These are phyloP conservation scores for Tuber aestivum DNA, from an alignment of 495 filamentous ascomycete species.

Conservation along the genomic window DNA sequence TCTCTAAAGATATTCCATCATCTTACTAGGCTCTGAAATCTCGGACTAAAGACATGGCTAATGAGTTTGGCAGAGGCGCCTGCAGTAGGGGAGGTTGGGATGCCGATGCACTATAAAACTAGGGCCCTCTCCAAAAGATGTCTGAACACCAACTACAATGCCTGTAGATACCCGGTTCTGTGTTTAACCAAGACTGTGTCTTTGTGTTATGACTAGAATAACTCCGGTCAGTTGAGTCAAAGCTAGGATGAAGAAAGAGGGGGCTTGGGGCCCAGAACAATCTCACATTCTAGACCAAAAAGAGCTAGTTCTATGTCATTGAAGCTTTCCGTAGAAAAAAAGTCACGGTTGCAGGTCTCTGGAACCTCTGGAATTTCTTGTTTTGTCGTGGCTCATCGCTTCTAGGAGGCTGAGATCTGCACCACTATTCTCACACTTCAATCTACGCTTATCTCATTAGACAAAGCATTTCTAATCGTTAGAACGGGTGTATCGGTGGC, in stretches of 20 bases:
- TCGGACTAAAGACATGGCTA: neutral
- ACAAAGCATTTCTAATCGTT: neutral
- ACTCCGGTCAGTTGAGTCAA: neutral
- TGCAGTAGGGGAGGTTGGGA: too few species aligned
- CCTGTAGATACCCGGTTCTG: neutral
- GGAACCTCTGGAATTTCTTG: too few species aligned
- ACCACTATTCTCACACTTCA: neutral
- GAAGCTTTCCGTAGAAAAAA: neutral
- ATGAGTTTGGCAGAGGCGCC: neutral
- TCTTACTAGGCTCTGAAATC: neutral
- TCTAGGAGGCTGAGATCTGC: neutral
- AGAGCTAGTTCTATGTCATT: neutral
- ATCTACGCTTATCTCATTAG: neutral
- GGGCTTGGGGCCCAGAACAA: neutral
- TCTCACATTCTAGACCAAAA: neutral
- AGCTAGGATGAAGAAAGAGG: neutral
- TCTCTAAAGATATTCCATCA: neutral
- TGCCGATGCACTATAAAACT: neutral
- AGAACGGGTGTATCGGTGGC: neutral
- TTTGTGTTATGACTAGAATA: neutral
- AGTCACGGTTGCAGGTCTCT: neutral
- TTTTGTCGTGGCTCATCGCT: too few species aligned
- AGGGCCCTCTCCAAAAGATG: neutral
- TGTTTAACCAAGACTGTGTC: neutral
- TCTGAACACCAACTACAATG: neutral